Conservation (phyloP, 1,284 basidiomycete genomes). For the Malassezia caprae region DNA sequence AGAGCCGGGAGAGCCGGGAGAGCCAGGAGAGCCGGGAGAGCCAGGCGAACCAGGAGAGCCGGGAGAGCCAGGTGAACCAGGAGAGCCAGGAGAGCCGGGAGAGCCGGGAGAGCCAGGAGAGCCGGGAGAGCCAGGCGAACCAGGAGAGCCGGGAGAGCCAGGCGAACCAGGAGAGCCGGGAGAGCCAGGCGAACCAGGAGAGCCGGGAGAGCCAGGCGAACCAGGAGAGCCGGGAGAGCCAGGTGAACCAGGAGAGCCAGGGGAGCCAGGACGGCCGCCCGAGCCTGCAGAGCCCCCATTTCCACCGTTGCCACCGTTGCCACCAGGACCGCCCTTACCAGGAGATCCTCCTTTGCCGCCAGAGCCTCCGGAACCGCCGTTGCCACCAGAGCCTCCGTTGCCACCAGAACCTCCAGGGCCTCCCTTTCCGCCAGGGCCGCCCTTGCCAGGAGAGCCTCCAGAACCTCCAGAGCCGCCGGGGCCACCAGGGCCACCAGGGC, state of each 20-base stretch:
- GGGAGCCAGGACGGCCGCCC: not conserved
- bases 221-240: constrained; percentile 10
- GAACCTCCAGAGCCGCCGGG: constrained; percentile 1
- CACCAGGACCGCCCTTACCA: constrained; percentile 11
- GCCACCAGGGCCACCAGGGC: not conserved
- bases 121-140: not conserved
- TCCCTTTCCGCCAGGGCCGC: not conserved
- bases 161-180: not conserved
- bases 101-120: too few relatives aligned
- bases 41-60: too few relatives aligned
- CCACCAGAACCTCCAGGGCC: constrained; percentile 12
- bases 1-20: too few relatives aligned
- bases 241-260: not conserved
- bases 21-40: too few relatives aligned
- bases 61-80: too few relatives aligned
- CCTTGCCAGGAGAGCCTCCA: constrained; percentile 5
- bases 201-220: not conserved
- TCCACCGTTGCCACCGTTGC: constrained; percentile 9
- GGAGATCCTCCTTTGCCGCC: constrained; percentile 11
- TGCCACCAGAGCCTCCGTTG: constrained; percentile 6
- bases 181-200: not conserved
- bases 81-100: too few relatives aligned
- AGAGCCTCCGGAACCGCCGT: constrained; percentile 9
- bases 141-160: too few relatives aligned
- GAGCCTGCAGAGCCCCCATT: constrained; percentile 4